These are phyloP conservation scores for Fraxinus greggii DNA, from an alignment of 305 asterid genomes.

Conservation along the genomic window DNA sequence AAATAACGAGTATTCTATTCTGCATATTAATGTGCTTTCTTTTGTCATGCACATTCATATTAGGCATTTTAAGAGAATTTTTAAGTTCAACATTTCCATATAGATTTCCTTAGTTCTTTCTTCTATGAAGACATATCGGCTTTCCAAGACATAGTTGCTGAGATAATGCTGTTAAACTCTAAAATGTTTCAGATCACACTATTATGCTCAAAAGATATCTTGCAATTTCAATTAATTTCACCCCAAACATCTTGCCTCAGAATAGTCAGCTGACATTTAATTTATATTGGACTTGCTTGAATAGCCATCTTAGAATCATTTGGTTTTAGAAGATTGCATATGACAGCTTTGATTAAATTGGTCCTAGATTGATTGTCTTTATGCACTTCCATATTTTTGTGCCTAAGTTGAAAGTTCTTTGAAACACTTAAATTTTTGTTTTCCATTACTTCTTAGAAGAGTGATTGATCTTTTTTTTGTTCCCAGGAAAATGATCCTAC, in stretches of 20 bases:
- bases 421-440: neutral
- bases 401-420: neutral
- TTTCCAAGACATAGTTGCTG: neutral
- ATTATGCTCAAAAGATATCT: neutral
- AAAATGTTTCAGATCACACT: neutral
- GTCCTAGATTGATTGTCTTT: neutral
- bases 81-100: neutral
- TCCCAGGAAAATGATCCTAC: constrained; percentile 98
- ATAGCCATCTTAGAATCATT: neutral
- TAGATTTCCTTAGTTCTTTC: neutral
- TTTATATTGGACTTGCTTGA: neutral
- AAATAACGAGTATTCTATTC: neutral
- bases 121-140: neutral
- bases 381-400: neutral
- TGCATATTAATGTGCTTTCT: neutral
- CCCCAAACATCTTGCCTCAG: neutral
- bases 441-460: neutral
- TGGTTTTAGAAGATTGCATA: neutral
- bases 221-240: neutral
- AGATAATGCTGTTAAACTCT: neutral
- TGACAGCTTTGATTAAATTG: neutral
- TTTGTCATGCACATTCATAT: neutral
- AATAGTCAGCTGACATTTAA: neutral
- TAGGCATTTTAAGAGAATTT: neutral
- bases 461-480: constrained; percentile 19